Conservation (phyloP, 2,329 filamentous ascomycete species). For the Colletotrichum godetiae region DNA sequence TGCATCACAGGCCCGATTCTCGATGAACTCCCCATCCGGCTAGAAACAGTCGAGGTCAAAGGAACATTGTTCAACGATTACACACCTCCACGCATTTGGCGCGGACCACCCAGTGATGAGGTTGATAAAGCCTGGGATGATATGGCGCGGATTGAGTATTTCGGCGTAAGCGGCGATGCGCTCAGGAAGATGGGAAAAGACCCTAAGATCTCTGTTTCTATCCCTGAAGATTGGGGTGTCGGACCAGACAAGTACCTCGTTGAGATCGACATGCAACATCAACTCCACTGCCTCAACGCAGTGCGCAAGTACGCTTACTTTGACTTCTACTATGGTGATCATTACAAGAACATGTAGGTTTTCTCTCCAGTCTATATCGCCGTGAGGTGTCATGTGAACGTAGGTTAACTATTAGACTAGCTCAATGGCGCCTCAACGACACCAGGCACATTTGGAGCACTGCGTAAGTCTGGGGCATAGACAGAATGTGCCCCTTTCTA, state of each 20-base stretch:
- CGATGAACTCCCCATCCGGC: conserved; percentile 10
- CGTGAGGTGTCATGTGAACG: neutral
- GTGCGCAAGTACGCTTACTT: conserved; percentile 28
- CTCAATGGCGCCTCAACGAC: conserved; percentile 22
- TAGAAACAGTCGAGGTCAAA: conserved; percentile 25
- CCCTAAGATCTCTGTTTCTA: conserved; percentile 21
- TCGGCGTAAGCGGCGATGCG: conserved; percentile 22
- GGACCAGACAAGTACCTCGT: conserved; percentile 25
- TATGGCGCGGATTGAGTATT: conserved; percentile 26
- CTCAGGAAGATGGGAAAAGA: conserved; percentile 32
- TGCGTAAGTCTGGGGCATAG: neutral
- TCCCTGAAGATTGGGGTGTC: conserved; percentile 31
- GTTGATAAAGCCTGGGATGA: conserved; percentile 40
- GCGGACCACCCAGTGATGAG: conserved; percentile 33
- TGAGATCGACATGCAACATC: conserved; percentile 31
- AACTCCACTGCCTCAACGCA: conserved; percentile 26
- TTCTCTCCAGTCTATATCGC: no score
- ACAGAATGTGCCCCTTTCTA: neutral
- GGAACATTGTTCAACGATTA: conserved; percentile 35
- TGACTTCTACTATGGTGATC: conserved; percentile 11
- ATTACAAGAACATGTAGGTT: conserved; percentile 20
- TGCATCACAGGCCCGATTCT: conserved; percentile 9
- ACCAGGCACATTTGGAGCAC: conserved; percentile 22
- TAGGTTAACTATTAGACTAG: neutral
- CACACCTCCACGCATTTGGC: conserved; percentile 44